phyloP scores from a whole-genome alignment of 1,284 basidiomycete species.

The Sporisorium scitamineum region DNA sequence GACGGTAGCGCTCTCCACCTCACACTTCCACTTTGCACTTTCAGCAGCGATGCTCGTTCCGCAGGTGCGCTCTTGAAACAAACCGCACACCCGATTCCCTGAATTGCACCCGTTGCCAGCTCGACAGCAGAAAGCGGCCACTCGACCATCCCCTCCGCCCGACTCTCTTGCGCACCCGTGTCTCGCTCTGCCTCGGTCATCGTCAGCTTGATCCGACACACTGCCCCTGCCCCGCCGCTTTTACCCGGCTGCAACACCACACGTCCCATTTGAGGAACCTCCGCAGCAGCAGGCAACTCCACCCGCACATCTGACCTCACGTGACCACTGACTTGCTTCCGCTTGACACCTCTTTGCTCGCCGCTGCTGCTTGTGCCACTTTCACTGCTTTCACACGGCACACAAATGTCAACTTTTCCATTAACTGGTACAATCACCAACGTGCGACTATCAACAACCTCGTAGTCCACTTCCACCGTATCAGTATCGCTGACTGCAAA shows the following conservation, averaged over 20 bases:
- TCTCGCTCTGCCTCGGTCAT: slow-evolving; percentile 18
- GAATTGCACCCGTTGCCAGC: neutral
- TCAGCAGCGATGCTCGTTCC: neutral
- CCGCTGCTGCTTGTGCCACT: slow-evolving; percentile 10
- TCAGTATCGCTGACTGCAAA: neutral
- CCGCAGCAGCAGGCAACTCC: slow-evolving; percentile 14
- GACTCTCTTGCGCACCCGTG: slow-evolving; percentile 8
- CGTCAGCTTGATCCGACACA: slow-evolving; percentile 20
- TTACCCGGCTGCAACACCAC: neutral
- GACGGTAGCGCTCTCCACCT: slow-evolving; percentile 89
- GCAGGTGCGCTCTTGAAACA: neutral
- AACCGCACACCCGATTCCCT: slow-evolving; percentile 19
- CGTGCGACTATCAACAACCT: slow-evolving; percentile 8
- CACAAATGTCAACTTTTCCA: slow-evolving; percentile 5
- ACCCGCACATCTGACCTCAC: slow-evolving; percentile 6
- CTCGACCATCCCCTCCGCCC: slow-evolving; percentile 17
- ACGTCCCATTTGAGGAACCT: slow-evolving; percentile 5
- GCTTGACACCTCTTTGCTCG: neutral
- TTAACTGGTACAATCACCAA: slow-evolving; percentile 12
- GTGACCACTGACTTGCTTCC: slow-evolving; percentile 18
- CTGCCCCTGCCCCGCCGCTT: neutral
- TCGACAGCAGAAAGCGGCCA: slow-evolving; percentile 27
- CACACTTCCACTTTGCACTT: slow-evolving; percentile 22
- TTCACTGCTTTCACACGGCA: slow-evolving; percentile 7
- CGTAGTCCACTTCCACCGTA: slow-evolving; percentile 21